These are phyloP conservation scores for Calonectria pauciramosa DNA, from an alignment of 2,329 filamentous ascomycete genomes.

Conservation along the genomic window DNA sequence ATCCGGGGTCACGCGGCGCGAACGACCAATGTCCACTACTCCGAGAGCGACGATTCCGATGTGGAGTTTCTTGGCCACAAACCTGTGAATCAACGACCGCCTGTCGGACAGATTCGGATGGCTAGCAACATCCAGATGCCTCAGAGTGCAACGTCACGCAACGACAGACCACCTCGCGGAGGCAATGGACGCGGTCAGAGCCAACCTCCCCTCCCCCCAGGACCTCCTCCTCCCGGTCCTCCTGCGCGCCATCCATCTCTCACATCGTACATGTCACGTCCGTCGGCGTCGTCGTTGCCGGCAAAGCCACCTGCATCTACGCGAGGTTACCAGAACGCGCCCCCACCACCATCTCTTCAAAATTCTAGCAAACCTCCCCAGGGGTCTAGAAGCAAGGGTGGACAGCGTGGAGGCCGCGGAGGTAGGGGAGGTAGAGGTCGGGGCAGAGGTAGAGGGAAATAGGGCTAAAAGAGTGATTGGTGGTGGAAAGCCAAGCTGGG, in stretches of 20 bases:
- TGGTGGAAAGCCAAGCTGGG: neutral
- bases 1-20: conserved; percentile 52
- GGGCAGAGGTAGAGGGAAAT: conserved; percentile 47
- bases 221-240: conserved; percentile 51
- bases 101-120: conserved; percentile 54
- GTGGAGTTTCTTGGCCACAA: conserved; percentile 57
- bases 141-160: conserved; percentile 29
- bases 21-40: conserved; percentile 58
- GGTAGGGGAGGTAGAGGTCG: conserved; percentile 47
- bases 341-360: conserved; percentile 44
- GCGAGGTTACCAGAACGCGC: conserved; percentile 47
- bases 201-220: conserved; percentile 55
- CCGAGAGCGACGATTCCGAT: conserved; percentile 63
- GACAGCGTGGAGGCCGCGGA: conserved; percentile 41
- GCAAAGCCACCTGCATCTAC: conserved; percentile 46
- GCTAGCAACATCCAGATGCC: conserved; percentile 58
- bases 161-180: conserved; percentile 29
- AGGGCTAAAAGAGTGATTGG: conserved; percentile 29
- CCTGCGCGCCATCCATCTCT: conserved; percentile 40
- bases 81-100: conserved; percentile 47
- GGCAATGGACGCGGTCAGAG: conserved; percentile 32
- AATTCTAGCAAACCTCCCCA: conserved; percentile 35
- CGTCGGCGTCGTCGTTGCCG: conserved; percentile 45
- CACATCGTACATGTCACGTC: conserved; percentile 29
- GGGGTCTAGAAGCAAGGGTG: conserved; percentile 35